phyloP scores from a whole-genome alignment of 192 early-diverging fungal species.

The Dimargaris cristalligena region DNA sequence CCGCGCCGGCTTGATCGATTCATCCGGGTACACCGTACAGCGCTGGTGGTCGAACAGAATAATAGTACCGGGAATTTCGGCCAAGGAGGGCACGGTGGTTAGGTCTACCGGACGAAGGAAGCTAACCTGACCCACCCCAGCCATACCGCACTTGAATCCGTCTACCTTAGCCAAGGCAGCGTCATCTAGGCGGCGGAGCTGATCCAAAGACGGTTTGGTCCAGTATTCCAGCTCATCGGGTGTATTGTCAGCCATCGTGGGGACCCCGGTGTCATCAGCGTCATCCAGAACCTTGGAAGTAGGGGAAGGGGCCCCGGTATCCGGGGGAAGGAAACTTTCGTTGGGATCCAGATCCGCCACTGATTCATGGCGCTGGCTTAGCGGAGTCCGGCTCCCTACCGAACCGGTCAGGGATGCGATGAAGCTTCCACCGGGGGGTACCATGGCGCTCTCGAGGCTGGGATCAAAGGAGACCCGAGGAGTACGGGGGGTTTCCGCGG shows the following conservation, averaged over 20 bases:
- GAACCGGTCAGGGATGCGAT: not conserved
- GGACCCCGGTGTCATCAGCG: slow-evolving; percentile 11
- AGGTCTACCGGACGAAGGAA: slow-evolving; percentile 78
- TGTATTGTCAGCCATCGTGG: slow-evolving; percentile 1
- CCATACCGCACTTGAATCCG: slow-evolving; percentile 55
- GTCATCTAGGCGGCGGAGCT: slow-evolving; percentile 48
- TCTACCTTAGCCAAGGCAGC: slow-evolving; percentile 50
- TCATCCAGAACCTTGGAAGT: slow-evolving; percentile 8
- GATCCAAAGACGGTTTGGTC: slow-evolving; percentile 52
- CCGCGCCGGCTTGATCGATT: slow-evolving; percentile 52
- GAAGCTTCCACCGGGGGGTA: not conserved
- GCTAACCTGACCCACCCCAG: slow-evolving; percentile 50
- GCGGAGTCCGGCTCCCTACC: not conserved
- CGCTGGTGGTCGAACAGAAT: slow-evolving; percentile 55
- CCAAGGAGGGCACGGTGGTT: slow-evolving; percentile 26
- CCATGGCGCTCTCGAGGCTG: slow-evolving; percentile 1
- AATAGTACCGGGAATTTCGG: slow-evolving; percentile 60
- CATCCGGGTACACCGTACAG: slow-evolving; percentile 70
- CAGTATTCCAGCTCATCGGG: slow-evolving; percentile 34
- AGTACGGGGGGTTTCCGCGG: not conserved
- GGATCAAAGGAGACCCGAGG: slow-evolving; percentile 8
- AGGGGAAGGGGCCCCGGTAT: not conserved
- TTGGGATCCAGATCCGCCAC: slow-evolving; percentile 2
- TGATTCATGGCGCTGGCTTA: not conserved
- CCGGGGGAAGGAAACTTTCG: slow-evolving; percentile 13